Base-by-base conservation (phyloP, 2,329 filamentous ascomycete species). In the Penicillium sp. region DNA sequence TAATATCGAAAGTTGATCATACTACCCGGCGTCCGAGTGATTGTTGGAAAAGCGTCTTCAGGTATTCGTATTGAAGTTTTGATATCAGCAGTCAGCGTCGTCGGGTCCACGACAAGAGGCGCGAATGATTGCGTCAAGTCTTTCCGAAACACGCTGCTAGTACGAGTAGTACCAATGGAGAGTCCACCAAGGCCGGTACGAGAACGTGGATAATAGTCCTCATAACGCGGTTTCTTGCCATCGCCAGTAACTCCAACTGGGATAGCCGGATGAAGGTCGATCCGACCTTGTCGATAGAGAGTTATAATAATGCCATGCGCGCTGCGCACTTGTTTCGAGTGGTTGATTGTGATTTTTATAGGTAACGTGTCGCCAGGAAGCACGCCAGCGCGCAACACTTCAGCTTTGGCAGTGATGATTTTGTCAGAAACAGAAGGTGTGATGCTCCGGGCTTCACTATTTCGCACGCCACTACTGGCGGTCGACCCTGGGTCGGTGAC, bases 1-100 rank as follows among this genome's bases (percentile, higher is more conserved):
- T 93, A 91, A 73, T 99, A 98, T 68, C 90, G 92, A 81, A 99
- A 98, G 69, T 90, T 93, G 67, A 99, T 95, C 89, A 98, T 95
- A 38, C 91, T 90, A 3, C 94, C 93, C 0, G 95, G 95, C 0
- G 97, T 92, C 58, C 89, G 90, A 30, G 88, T 88, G 65, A 98
- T 98, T 2, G 93, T 97, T 0, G 95, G 94, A 69, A 98, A 98
- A 0, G 89, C 88, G 71, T 97, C 92, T 66, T 96, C 92, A 0
- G 95, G 95, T 3, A 98, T 87, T 68, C 92, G 88, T 17, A 99
- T 87, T 3, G 91, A 90, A 4, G 93, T 90, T 17, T 90, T 95
- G 47, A 98, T 87, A 50, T 90, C 90, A 1, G 93, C 88, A 21
- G 88, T 90, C 67, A 97, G 83, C 0, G 89, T 93, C 29, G 77